These are phyloP conservation scores for Cladophialophora immunda DNA, from an alignment of 2,329 filamentous ascomycete species.

Conservation along the genomic window DNA sequence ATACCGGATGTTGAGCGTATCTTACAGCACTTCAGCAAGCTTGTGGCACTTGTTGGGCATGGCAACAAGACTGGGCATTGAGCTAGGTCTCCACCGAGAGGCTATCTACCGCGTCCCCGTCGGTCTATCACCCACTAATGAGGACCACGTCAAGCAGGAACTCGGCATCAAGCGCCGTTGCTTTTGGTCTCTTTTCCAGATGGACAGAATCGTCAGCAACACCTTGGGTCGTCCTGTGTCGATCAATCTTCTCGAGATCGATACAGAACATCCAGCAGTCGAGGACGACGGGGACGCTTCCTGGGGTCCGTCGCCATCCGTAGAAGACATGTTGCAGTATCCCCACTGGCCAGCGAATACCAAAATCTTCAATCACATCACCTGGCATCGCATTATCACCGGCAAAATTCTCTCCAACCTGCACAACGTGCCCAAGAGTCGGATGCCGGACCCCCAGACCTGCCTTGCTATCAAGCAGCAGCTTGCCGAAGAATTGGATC, in stretches of 20 bases:
- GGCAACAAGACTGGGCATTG: constrained; percentile 3
- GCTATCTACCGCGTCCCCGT: not conserved
- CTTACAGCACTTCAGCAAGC: not conserved
- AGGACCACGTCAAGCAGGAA: constrained; percentile 6
- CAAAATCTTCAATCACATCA: constrained; percentile 6
- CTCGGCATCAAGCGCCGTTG: constrained; percentile 5
- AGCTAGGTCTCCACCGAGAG: not conserved
- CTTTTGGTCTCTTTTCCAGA: constrained; percentile 7
- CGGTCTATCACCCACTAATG: not conserved
- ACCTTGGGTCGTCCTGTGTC: constrained; percentile 1
- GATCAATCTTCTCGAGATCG: constrained; percentile 7
- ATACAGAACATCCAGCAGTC: not conserved
- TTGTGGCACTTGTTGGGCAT: constrained; percentile 6
- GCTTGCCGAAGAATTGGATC: constrained; percentile 3
- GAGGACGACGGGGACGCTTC: not conserved
- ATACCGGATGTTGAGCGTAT: not conserved
- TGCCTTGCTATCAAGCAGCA: not conserved
- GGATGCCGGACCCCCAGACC: constrained; percentile 8
- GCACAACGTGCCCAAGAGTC: not conserved
- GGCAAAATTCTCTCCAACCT: constrained; percentile 6
- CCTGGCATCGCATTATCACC: not conserved
- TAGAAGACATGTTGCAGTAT: constrained; percentile 1
- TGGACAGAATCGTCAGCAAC: constrained; percentile 11
- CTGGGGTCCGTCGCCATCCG: constrained; percentile 3
- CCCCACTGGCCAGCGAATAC: not conserved